Conservation (phyloP, 352 stramenopile species). For the Phytophthora macrochlamydospora region DNA sequence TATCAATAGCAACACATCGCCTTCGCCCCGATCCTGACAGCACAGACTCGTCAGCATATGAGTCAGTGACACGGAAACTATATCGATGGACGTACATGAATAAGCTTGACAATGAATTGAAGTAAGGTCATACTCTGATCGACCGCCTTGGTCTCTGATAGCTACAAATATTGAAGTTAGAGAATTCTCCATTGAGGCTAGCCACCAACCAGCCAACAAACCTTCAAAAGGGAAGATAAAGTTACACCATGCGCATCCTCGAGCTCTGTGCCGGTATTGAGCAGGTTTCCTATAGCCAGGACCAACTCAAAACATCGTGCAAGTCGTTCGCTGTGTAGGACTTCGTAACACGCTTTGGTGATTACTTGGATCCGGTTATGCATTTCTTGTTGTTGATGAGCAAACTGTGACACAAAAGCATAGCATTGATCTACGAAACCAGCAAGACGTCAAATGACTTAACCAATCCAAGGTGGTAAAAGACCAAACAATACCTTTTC, state of each 20-base stretch:
- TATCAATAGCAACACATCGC: constrained; percentile 69
- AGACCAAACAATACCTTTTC: constrained; percentile 53
- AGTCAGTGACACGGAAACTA: background rate
- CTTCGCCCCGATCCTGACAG: constrained; percentile 67
- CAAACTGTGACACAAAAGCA: constrained; percentile 71
- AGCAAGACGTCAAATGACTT: too few species aligned
- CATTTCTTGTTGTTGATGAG: constrained; percentile 62
- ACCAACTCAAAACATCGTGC: constrained; percentile 80
- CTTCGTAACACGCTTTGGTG: constrained; percentile 63
- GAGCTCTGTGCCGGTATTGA: constrained; percentile 78
- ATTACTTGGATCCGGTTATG: constrained; percentile 49
- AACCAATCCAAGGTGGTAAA: too few species aligned
- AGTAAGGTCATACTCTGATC: constrained; percentile 75
- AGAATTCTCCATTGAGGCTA: background rate
- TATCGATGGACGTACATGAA: constrained; percentile 52
- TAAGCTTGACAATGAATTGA: constrained; percentile 81
- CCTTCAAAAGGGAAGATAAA: constrained; percentile 78
- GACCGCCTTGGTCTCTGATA: constrained; percentile 85
- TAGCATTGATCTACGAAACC: constrained; percentile 53
- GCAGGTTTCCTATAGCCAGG: constrained; percentile 71
- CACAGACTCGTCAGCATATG: too few species aligned
- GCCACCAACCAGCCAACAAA: constrained; percentile 9
- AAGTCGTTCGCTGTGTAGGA: constrained; percentile 73
- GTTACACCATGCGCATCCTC: constrained; percentile 72
- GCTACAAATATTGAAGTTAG: constrained; percentile 22